A percentile compares a stretch with the other conserved stretches of the same genome.
Conservation (phyloP, 805 yeast species). For the Candida silvicultrix region DNA sequence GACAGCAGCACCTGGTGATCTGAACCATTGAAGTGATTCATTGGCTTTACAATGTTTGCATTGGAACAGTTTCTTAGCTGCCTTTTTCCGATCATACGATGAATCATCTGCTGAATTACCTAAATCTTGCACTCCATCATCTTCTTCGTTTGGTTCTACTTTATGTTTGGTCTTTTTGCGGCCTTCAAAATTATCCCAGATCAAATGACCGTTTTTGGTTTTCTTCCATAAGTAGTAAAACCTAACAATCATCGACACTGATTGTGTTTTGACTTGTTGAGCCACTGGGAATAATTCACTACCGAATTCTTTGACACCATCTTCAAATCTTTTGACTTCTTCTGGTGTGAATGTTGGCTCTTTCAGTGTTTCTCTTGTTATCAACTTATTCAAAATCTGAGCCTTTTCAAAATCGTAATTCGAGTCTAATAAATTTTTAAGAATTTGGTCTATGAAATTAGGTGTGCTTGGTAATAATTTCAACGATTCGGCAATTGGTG, state of each 20-base stretch:
- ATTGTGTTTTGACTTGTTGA: slow-evolving; percentile 66
- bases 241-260: slow-evolving; percentile 74
- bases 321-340: slow-evolving; percentile 67
- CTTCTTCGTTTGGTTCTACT: slow-evolving; percentile 12
- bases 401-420: slow-evolving; percentile 49
- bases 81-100: slow-evolving; percentile 52
- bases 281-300: slow-evolving; percentile 72
- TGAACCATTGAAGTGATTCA: slow-evolving; percentile 57
- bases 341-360: slow-evolving; percentile 72
- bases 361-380: slow-evolving; percentile 52
- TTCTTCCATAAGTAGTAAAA: slow-evolving; percentile 92
- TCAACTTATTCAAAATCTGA: slow-evolving; percentile 31
- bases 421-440: slow-evolving; percentile 45
- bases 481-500: slow-evolving; percentile 48
- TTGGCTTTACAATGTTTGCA: slow-evolving; percentile 72
- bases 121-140: slow-evolving; percentile 16
- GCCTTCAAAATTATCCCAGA: slow-evolving; percentile 82
- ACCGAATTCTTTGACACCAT: slow-evolving; percentile 66
- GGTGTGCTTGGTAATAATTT: slow-evolving; percentile 59
- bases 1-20: slow-evolving; percentile 56
- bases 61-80: slow-evolving; percentile 34
- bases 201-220: slow-evolving; percentile 61
- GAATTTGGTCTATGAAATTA: slow-evolving; percentile 73
- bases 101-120: slow-evolving; percentile 57
- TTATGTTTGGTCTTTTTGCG: slow-evolving; percentile 52